Base-by-base conservation (phyloP, 176 grass and related monocot species). In the Aegilops tauschii region DNA sequence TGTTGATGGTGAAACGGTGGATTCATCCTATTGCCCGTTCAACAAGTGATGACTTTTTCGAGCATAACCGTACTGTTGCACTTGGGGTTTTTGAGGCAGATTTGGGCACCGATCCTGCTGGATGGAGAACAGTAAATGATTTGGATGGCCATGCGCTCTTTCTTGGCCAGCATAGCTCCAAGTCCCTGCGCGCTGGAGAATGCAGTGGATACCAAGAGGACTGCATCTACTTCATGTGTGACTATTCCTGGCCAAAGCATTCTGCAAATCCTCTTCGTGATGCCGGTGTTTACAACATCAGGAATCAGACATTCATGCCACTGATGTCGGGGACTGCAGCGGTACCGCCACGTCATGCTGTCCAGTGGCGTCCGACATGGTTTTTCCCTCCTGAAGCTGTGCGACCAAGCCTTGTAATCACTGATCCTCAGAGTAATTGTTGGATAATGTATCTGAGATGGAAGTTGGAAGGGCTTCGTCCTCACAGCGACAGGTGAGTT, bases 181-280 rank as follows among this genome's bases (percentile, higher is more conserved):
- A 58, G 80, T 83, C 27, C 31, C 36, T 86, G 4, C 31, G 34
- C 78, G 80, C 80, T 12, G 47, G 0, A 18, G 70, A 87, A 36
- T 80, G 77, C 13, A 67, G 8, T 54, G 58, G 59, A 36, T 58
- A 61, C 36, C 21, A 11, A 7, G 28, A 66, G 13, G 69, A 81
- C 3, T 65, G 68, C 39, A 81, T 87, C 67, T 87, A 87, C 31
- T 87, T 87, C 40, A 27, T 73, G 28, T 12, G 52, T 28, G 85
- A 81, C 39, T 86, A 80, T 71, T 0, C 35, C 12, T 1, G 16
- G 8, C 5, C 1, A 0, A 12, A 10, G 7, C 0, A 0, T 1
- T 11, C 5, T 4, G 31, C 5, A 2, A 29, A 86, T 44, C 76
- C 76, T 73, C 32, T 64, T 0, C 5, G 3, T 1, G 67, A 81